These are phyloP conservation scores for Fusarium globosum DNA, from an alignment of 2,329 filamentous ascomycete species.

Conservation along the genomic window DNA sequence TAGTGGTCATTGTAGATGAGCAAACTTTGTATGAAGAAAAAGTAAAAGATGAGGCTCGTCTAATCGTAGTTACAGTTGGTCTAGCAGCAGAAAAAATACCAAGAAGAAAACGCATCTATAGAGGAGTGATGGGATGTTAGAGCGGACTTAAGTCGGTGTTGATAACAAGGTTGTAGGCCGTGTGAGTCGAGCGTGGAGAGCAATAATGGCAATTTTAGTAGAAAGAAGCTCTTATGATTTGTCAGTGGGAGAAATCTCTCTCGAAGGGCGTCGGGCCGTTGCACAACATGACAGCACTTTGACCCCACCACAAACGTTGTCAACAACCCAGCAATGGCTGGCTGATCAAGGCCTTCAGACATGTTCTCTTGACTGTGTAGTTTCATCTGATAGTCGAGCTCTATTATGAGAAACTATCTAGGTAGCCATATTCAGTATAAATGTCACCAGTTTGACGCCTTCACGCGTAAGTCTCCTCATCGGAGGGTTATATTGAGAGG, in stretches of 20 bases:
- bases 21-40: slow-evolving; percentile 10
- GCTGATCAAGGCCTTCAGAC: not conserved
- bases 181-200: slow-evolving; percentile 39
- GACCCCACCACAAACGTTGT: slow-evolving; percentile 26
- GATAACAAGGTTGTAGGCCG: slow-evolving; percentile 17
- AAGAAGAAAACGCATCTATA: slow-evolving; percentile 39
- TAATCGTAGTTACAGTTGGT: slow-evolving; percentile 25
- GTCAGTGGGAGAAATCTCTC: slow-evolving; percentile 37
- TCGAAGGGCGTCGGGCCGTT: slow-evolving; percentile 30
- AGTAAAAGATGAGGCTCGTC: slow-evolving; percentile 14
- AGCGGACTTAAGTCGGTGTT: slow-evolving; percentile 7
- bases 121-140: not conserved
- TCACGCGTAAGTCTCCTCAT: not conserved
- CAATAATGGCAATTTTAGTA: slow-evolving; percentile 17
- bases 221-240: slow-evolving; percentile 35
- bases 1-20: slow-evolving; percentile 45
- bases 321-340: not conserved
- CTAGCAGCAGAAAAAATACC: slow-evolving; percentile 26
- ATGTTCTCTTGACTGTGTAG: not conserved
- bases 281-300: slow-evolving; percentile 21
- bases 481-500: not conserved
- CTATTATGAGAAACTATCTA: not conserved
- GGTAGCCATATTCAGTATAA: not conserved
- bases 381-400: not conserved
- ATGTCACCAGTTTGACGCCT: not conserved